Percentiles rank a stretch among this genome's conserved stretches.
Evolutionary conservation across 768 basidiomycete genomes (phyloP).

Genomic region (Mycena metata): DNA sequence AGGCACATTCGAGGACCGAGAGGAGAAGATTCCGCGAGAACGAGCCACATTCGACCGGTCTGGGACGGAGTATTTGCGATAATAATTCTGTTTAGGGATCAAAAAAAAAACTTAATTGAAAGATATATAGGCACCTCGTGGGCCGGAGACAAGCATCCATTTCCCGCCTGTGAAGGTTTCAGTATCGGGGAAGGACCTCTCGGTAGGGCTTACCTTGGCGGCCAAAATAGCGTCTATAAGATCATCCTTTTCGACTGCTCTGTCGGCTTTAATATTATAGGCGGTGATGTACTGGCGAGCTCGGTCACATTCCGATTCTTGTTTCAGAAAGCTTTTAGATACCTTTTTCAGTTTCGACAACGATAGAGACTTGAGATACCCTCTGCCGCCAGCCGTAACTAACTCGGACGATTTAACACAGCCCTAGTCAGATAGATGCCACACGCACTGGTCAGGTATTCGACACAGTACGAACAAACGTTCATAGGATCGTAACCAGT

Average conservation of each 20-base stretch:
- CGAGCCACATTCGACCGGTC: conserved; percentile 50
- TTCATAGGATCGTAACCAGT: conserved; percentile 73
- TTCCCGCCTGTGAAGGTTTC: conserved; percentile 55
- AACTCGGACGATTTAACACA: conserved; percentile 11
- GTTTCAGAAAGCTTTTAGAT: too few relatives aligned
- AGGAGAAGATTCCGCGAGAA: conserved; percentile 63
- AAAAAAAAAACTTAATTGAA: neutral
- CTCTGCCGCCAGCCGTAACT: conserved; percentile 80
- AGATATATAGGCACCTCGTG: conserved; percentile 64
- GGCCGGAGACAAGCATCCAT: conserved; percentile 71
- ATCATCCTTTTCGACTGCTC: conserved; percentile 84
- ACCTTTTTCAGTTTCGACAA: conserved; percentile 69
- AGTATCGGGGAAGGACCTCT: neutral
- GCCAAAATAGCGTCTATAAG: conserved; percentile 74
- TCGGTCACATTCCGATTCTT: too few relatives aligned
- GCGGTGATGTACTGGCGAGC: conserved; percentile 66
- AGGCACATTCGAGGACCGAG: conserved; percentile 48
- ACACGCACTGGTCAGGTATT: conserved; percentile 71
- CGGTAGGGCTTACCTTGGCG: conserved; percentile 61
- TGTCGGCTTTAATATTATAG: conserved; percentile 74
- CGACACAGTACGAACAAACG: conserved; percentile 84
- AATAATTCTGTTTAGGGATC: conserved; percentile 60
- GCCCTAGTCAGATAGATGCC: conserved; percentile 17
- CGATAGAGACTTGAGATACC: conserved; percentile 67
- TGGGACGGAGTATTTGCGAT: conserved; percentile 75